These are phyloP conservation scores for Immersiporthe knoxdaviesiana DNA, from an alignment of 2,329 filamentous ascomycete species.

Conservation along the genomic window DNA sequence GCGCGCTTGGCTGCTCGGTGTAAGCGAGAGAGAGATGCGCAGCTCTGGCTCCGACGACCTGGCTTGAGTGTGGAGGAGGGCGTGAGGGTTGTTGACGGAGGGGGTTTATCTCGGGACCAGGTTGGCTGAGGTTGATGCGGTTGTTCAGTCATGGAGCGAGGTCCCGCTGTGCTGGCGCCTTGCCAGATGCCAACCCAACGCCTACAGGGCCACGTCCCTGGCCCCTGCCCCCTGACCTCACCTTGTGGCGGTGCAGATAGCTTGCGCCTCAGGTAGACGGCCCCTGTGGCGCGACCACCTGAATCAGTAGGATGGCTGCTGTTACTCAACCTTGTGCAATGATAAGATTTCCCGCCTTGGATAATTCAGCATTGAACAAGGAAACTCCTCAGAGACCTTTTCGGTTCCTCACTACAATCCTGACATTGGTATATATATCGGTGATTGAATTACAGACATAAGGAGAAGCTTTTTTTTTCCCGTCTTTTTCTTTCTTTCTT, in stretches of 20 bases:
- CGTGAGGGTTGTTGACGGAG: neutral
- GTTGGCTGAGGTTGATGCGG: constrained; percentile 10
- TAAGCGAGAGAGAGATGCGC: constrained; percentile 29
- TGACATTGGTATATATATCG: neutral
- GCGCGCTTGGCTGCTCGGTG: constrained; percentile 35
- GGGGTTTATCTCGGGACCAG: constrained; percentile 20
- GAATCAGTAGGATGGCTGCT: neutral
- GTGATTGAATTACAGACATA: neutral
- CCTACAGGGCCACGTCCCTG: neutral
- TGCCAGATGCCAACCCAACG: constrained; percentile 11
- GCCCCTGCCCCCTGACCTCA: constrained; percentile 24
- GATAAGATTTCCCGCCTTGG: neutral
- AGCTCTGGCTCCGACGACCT: constrained; percentile 23
- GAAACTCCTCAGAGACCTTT: neutral
- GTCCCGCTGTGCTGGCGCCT: constrained; percentile 18
- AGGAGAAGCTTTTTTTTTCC: neutral
- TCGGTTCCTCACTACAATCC: neutral
- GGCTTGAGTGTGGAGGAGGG: constrained; percentile 6
- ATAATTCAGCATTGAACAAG: neutral
- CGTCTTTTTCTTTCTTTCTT: no score
- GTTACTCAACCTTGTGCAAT: neutral
- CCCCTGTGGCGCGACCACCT: constrained; percentile 1
- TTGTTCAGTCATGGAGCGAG: constrained; percentile 22
- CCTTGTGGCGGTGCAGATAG: constrained; percentile 20
- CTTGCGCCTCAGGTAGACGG: neutral